Evolutionary conservation across 2,329 filamentous ascomycete species (phyloP).

Genomic region (Juglanconis oblonga): DNA sequence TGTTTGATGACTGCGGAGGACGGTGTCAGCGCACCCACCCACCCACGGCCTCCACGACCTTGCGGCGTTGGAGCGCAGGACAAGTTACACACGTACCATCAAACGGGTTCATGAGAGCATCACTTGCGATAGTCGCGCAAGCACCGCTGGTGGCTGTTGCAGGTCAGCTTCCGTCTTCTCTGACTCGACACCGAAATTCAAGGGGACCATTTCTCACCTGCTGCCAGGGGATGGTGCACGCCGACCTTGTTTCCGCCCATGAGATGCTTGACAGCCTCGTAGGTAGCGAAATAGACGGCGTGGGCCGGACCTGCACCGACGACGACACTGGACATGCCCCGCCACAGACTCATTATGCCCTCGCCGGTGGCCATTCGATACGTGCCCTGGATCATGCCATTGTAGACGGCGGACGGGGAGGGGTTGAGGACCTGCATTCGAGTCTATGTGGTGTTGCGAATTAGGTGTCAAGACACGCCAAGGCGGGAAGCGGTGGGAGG

Average conservation of each 20-base stretch:
- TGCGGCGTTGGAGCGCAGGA: not conserved
- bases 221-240: slow-evolving; percentile 88
- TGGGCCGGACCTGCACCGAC: slow-evolving; percentile 97
- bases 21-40: slow-evolving; percentile 1
- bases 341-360: slow-evolving; percentile 88
- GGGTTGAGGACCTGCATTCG: slow-evolving; percentile 97
- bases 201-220: slow-evolving; percentile 56
- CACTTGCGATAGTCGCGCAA: slow-evolving; percentile 91
- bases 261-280: slow-evolving; percentile 93
- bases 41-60: not conserved
- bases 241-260: slow-evolving; percentile 89
- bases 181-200: no score
- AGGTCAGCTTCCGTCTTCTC: not conserved
- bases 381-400: slow-evolving; percentile 86
- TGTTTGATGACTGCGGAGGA: slow-evolving; percentile 86
- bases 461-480: slow-evolving; percentile 1
- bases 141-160: slow-evolving; percentile 81
- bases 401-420: slow-evolving; percentile 75
- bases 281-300: slow-evolving; percentile 97
- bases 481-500: slow-evolving; percentile 12
- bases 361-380: slow-evolving; percentile 89
- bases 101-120: slow-evolving; percentile 99
- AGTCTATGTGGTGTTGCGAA: slow-evolving; percentile 56
- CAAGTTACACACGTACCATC: slow-evolving; percentile 63
- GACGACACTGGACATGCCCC: slow-evolving; percentile 93